A percentile compares a stretch with the other conserved stretches of the same genome.
Conservation (phyloP, 352 stramenopile species). For the Globisporangium heterothallicum region DNA sequence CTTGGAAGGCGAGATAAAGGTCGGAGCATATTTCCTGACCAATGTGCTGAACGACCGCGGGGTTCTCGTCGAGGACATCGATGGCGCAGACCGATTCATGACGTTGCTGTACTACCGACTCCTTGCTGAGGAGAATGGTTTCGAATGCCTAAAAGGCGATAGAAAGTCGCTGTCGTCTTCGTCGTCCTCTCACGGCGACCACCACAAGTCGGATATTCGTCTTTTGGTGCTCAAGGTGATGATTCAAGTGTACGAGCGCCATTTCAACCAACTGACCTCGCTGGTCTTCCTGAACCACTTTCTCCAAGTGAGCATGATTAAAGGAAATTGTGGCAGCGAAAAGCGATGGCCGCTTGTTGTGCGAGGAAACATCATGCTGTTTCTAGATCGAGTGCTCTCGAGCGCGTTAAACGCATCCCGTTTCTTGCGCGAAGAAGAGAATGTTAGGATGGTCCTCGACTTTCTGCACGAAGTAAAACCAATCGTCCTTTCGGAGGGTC, state of each 20-base stretch:
- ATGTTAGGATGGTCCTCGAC: constrained; percentile 72
- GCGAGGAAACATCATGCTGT: constrained; percentile 79
- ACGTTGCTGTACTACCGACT: constrained; percentile 83
- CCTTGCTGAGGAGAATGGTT: constrained; percentile 55
- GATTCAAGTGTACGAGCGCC: constrained; percentile 82
- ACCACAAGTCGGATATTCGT: constrained; percentile 67
- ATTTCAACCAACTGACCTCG: constrained; percentile 72
- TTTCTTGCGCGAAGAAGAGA: constrained; percentile 67
- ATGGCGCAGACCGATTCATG: constrained; percentile 76
- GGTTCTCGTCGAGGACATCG: constrained; percentile 75
- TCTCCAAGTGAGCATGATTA: constrained; percentile 75
- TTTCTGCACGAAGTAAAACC: constrained; percentile 76
- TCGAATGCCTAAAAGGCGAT: constrained; percentile 5
- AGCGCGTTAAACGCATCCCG: constrained; percentile 76
- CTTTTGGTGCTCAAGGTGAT: constrained; percentile 83
- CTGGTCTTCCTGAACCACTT: constrained; percentile 82
- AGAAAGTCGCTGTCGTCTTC: constrained; percentile 23
- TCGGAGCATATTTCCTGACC: constrained; percentile 79
- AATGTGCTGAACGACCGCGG: constrained; percentile 79
- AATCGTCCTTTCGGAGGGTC: constrained; percentile 57
- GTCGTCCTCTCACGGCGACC: constrained; percentile 19
- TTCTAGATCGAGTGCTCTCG: constrained; percentile 75
- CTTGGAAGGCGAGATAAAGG: constrained; percentile 67
- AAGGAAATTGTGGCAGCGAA: constrained; percentile 30
- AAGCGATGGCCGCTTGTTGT: constrained; percentile 67